Conservation (phyloP, 164 flowering plant genomes). For the Pachysandra terminalis region DNA sequence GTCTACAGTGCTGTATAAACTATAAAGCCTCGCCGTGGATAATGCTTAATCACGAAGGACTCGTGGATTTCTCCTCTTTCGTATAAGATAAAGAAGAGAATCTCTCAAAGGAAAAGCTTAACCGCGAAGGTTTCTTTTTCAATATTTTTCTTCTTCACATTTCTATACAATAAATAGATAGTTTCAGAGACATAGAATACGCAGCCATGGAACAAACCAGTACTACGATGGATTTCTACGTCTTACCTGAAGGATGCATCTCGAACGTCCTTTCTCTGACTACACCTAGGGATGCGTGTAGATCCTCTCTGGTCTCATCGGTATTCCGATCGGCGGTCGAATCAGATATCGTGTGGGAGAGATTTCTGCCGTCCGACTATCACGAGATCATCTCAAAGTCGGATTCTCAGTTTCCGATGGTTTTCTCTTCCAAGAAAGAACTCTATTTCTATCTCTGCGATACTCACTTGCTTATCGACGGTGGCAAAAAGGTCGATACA, state of each 20-base stretch:
- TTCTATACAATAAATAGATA: no score
- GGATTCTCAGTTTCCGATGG: background rate
- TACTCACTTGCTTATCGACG: background rate
- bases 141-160: no score
- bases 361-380: conserved; percentile 33
- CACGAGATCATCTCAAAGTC: conserved; percentile 20
- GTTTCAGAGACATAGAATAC: background rate
- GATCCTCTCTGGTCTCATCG: conserved; percentile 25
- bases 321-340: conserved; percentile 24
- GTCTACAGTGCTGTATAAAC: no score
- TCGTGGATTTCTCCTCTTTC: no score
- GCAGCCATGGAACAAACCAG: background rate
- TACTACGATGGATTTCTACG: conserved; percentile 2
- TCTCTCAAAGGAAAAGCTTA: no score
- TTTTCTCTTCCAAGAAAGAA: conserved; percentile 29
- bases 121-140: no score
- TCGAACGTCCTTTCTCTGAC: conserved; percentile 32
- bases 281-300: conserved; percentile 38
- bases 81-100: no score
- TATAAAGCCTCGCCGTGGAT: no score
- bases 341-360: conserved; percentile 43
- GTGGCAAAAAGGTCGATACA: background rate
- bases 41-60: no score
- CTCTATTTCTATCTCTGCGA: conserved; percentile 31
- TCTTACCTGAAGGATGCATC: conserved; percentile 43